Conservation (phyloP, 73 alveolate genomes). For the Paraurostyla sp. region DNA sequence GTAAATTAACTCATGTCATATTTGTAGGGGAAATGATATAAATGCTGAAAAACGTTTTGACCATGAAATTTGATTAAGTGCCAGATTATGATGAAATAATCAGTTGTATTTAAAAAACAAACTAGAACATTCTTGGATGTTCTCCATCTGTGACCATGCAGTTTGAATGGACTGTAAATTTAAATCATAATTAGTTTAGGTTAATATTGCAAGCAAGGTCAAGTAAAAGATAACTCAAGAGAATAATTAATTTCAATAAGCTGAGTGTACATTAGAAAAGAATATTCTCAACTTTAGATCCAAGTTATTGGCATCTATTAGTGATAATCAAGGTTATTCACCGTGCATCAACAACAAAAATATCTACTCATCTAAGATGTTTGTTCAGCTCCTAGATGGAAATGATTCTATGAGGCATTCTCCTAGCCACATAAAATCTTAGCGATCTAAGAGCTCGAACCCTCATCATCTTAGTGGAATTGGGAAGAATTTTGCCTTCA, state of each 20-base stretch:
- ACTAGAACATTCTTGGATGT: neutral
- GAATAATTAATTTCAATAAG: neutral
- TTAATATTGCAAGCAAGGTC: conserved; percentile 5
- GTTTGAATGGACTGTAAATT: conserved; percentile 48
- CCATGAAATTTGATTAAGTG: conserved; percentile 46
- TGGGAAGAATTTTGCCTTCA: neutral
- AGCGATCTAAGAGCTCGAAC: neutral
- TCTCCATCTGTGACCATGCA: neutral
- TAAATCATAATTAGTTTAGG: neutral
- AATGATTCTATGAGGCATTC: neutral
- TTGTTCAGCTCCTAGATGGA: neutral
- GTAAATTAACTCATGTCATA: neutral
- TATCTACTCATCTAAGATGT: neutral
- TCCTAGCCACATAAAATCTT: neutral
- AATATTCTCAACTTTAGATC: neutral
- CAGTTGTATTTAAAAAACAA: neutral
- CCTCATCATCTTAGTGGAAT: neutral
- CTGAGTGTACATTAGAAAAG: conserved; percentile 22
- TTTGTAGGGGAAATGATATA: conserved; percentile 39
- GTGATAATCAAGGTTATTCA: neutral
- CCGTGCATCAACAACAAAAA: neutral
- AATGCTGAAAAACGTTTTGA: conserved; percentile 32
- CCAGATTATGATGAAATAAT: conserved; percentile 36
- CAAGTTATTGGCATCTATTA: neutral
- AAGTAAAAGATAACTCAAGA: neutral